Base-by-base conservation (phyloP, 495 filamentous ascomycete genomes). In the Penicillium daleae region DNA sequence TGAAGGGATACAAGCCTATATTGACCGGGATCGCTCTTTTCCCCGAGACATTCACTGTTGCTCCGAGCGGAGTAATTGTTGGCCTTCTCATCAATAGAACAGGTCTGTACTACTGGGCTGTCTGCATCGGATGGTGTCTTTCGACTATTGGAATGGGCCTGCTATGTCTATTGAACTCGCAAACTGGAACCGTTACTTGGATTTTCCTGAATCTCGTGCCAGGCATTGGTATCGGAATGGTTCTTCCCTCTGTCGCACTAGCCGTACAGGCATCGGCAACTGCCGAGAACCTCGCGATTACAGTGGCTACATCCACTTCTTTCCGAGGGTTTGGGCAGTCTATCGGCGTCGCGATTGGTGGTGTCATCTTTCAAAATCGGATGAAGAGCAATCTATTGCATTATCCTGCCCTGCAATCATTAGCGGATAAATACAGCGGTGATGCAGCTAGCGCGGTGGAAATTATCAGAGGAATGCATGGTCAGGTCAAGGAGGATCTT, bases 401-500 rank as follows among this genome's bases (percentile, higher is more conserved):
- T 2, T 74, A 81, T 22, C 70, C 77, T 0, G 66, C 65, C 6
- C 71, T 85, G 26, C 75, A 69, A 2, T 55, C 62, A 2, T 50
- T 73, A 29, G 85, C 84, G 2, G 70, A 59, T n/a, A 68, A 71
- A 22, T 82, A 82, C 61, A 78, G 78, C 26, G 74, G 74, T 9
- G 82, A 89, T 71, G 83, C 85, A 1, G 82, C 84, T 4, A 75
- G 76, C n/a, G 63, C 87, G 40, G 84, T 88, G 19, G 74, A 77
- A 58, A 64, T 85, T 21, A 84, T 89, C 52, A 78, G 83, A 64
- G 65, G 54, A 0, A 85, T 87, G 83, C 62, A 73, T 29, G 74
- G 67, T 3, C 39, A 37, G 0, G 64, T 61, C 8, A 82, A 78
- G 66, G 63, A 54, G 4, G 63, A 80, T 21, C 51, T 89, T 31